These are phyloP conservation scores for Starmerella tilneyi DNA, from an alignment of 805 yeast genomes.

Conservation along the genomic window DNA sequence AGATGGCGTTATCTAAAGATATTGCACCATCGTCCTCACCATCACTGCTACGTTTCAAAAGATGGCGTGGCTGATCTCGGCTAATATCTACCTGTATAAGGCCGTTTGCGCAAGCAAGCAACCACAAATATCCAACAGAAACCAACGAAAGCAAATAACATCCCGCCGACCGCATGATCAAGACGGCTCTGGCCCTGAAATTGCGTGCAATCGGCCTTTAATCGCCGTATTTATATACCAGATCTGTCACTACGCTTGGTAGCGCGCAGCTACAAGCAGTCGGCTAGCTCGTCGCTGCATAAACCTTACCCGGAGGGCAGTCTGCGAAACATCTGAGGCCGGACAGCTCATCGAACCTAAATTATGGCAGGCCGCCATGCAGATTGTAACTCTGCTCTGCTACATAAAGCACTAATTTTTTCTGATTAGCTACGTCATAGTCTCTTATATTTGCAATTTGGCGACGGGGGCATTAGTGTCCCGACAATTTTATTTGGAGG, in stretches of 20 bases:
- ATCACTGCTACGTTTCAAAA: slow-evolving; percentile 8
- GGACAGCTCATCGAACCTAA: neutral
- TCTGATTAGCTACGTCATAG: no score
- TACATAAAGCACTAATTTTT: no score
- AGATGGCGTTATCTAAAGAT: slow-evolving; percentile 25
- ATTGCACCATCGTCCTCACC: neutral
- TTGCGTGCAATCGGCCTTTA: neutral
- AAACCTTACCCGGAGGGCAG: neutral
- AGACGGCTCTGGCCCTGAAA: neutral
- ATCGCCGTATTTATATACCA: neutral
- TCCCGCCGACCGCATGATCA: neutral
- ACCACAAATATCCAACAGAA: neutral
- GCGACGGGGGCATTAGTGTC: no score
- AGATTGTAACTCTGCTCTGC: no score
- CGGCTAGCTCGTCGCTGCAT: slow-evolving; percentile 1
- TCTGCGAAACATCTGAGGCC: neutral
- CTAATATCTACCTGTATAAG: neutral
- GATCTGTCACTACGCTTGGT: neutral
- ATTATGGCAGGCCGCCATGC: no score
- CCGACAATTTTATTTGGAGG: neutral
- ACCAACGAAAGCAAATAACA: neutral
- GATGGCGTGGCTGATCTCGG: slow-evolving; percentile 19
- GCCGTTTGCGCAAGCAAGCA: neutral
- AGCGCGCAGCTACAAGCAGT: neutral
- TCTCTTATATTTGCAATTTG: no score